These are phyloP conservation scores for Verruconis gallopava DNA, from an alignment of 2,329 filamentous ascomycete genomes.

Conservation along the genomic window DNA sequence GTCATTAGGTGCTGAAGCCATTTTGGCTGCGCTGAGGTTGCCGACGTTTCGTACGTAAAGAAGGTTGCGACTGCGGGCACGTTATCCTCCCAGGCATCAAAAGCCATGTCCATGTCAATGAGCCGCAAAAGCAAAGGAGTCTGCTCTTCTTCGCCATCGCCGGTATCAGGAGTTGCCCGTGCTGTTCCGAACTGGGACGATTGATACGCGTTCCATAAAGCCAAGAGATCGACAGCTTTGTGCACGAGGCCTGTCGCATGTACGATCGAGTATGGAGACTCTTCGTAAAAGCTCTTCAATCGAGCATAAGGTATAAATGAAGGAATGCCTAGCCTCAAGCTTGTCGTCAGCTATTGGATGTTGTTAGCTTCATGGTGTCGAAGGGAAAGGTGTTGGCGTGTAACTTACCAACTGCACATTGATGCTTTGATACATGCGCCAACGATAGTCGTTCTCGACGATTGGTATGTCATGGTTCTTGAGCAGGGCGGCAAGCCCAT, in stretches of 20 bases:
- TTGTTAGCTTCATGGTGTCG: too few species aligned
- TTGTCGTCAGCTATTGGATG: not conserved
- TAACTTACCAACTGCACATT: not conserved
- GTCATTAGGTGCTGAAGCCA: not conserved
- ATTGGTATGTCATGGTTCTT: not conserved
- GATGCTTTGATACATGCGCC: not conserved
- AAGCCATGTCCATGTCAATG: not conserved
- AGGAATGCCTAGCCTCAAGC: not conserved
- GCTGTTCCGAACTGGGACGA: too few species aligned
- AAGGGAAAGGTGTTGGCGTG: too few species aligned
- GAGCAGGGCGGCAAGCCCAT: not conserved
- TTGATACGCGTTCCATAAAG: not conserved
- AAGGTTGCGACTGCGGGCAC: not conserved
- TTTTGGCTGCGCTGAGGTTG: not conserved
- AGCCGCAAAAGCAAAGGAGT: not conserved
- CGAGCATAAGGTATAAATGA: not conserved
- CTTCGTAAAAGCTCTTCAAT: not conserved
- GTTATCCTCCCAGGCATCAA: not conserved
- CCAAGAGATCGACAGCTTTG: not conserved
- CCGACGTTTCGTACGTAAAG: not conserved
- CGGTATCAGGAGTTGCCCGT: not conserved
- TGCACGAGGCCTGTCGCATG: not conserved
- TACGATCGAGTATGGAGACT: not conserved
- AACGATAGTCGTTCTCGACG: not conserved
- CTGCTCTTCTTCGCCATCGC: not conserved